Conservation (phyloP, 2,329 filamentous ascomycete genomes). For the Fusarium sp. region DNA sequence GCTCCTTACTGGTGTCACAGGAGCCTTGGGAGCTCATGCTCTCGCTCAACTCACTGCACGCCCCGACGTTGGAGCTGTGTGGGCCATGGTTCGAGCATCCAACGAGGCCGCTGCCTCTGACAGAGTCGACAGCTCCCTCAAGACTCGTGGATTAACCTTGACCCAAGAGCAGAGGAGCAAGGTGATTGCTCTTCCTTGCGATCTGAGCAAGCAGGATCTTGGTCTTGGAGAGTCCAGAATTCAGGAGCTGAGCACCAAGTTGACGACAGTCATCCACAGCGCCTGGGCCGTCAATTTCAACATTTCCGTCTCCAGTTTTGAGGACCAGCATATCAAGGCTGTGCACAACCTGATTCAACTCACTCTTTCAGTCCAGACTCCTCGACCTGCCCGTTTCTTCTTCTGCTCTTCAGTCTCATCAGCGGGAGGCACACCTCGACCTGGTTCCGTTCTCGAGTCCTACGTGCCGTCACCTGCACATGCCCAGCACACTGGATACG, state of each 20-base stretch:
- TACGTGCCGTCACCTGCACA: slow-evolving; percentile 48
- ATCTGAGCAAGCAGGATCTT: slow-evolving; percentile 32
- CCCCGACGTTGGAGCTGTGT: slow-evolving; percentile 66
- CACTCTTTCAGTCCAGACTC: slow-evolving; percentile 37
- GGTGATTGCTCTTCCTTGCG: slow-evolving; percentile 31
- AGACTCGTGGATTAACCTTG: slow-evolving; percentile 20
- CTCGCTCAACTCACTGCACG: slow-evolving; percentile 68
- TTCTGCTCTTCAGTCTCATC: slow-evolving; percentile 63
- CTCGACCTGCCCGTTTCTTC: slow-evolving; percentile 51
- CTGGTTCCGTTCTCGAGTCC: slow-evolving; percentile 50
- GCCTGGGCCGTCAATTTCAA: slow-evolving; percentile 71
- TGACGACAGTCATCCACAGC: slow-evolving; percentile 61
- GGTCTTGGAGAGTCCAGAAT: slow-evolving; percentile 43
- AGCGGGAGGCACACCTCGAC: slow-evolving; percentile 46
- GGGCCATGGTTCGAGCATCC: slow-evolving; percentile 43
- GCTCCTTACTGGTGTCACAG: slow-evolving; percentile 71
- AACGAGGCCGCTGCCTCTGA: slow-evolving; percentile 9
- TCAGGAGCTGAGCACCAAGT: slow-evolving; percentile 41
- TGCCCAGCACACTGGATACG: slow-evolving; percentile 59
- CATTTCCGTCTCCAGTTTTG: slow-evolving; percentile 61
- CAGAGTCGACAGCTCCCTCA: slow-evolving; percentile 25
- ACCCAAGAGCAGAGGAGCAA: slow-evolving; percentile 39
- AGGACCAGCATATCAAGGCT: slow-evolving; percentile 59
- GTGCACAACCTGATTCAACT: slow-evolving; percentile 59
- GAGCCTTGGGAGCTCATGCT: slow-evolving; percentile 70